Conservation (phyloP, 495 filamentous ascomycete species). For the Venustampulla echinocandica region DNA sequence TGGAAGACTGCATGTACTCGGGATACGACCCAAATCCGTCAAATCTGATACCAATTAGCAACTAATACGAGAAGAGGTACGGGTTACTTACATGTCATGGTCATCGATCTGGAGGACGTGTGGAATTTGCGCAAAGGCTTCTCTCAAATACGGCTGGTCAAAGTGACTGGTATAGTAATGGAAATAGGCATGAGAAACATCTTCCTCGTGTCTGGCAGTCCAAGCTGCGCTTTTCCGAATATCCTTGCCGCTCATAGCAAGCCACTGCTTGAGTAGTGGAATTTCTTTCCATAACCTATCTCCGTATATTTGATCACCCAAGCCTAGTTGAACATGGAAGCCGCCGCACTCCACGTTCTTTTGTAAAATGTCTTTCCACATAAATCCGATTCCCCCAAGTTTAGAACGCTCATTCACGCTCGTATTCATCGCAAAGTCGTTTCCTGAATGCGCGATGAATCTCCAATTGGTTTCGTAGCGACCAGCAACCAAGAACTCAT, state of each 20-base stretch:
- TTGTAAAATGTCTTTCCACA: conserved; percentile 99
- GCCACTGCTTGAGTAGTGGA: conserved; percentile 85
- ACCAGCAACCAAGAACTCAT: conserved; percentile 95
- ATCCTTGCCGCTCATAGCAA: conserved; percentile 81
- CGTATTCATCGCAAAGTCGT: conserved; percentile 85
- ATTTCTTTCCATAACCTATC: conserved; percentile 96
- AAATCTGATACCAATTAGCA: conserved; percentile 48
- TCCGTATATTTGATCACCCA: conserved; percentile 93
- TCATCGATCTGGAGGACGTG: conserved; percentile 90
- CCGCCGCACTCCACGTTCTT: conserved; percentile 94
- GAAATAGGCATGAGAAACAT: conserved; percentile 92
- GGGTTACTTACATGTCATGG: conserved; percentile 87
- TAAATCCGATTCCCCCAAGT: conserved; percentile 80
- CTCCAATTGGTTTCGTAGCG: conserved; percentile 87
- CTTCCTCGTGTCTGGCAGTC: conserved; percentile 90
- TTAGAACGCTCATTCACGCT: conserved; percentile 74
- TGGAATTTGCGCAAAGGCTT: conserved; percentile 95
- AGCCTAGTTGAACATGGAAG: conserved; percentile 85
- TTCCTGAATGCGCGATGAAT: conserved; percentile 92
- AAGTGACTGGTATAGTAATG: conserved; percentile 98
- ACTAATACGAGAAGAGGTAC: not conserved
- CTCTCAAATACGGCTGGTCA: conserved; percentile 85
- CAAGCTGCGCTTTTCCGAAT: conserved; percentile 81
- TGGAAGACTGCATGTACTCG: conserved; percentile 94
- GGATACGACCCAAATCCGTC: conserved; percentile 98